Evolutionary conservation across 208 protist species (phyloP), one percentile per base, ranked within the genome.

Genomic region (Herpetomonas samuelpessoai): DNA sequence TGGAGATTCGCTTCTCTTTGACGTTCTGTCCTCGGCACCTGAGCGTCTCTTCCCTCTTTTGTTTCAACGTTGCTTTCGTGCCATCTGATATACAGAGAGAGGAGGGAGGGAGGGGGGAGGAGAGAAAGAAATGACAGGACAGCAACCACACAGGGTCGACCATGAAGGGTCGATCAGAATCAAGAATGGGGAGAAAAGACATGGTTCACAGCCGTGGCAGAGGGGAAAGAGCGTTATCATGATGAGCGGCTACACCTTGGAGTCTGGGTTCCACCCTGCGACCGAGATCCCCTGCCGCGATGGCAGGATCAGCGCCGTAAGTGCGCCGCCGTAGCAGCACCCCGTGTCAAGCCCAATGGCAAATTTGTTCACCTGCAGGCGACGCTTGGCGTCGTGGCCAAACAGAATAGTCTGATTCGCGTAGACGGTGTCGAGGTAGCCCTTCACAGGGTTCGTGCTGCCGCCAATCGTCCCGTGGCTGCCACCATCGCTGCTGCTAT

Each of bases 381-480:
- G 57, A 2, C 80, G 56, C 49, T 84, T 78, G 45, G 86, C 86
- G 57, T 96, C 85, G 57, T 93, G 90, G 9, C 86, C 90, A 71
- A 83, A 96, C 2, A 76, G 58, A 25, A 87, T 59, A 0, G 65
- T 83, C 44, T 56, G 54, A 45, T 47, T 57, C 1, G 22, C 46
- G 29, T 74, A 81, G 21, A 46, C 62, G 16, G 25, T 16, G 1
- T 47, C 55, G 19, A 72, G 35, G 35, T 18, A 41, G 6, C 35
- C 35, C 35, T 41, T 46, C 29, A 27, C 29, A 12, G 28, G 7
- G 6, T 22, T 30, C 28, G 18, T 19, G 26, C 2, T 30, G 16
- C 44, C 51, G 27, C 44, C 51, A 30, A 3, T n/a, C 19, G 26
- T 12, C 31, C 26, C 38, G 21, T 45, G 22, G 53, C 10, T 47